A percentile compares a stretch with the other conserved stretches of the same genome.
Conservation (phyloP, 1,139 yeast species). For the Blastobotrys serpentis region DNA sequence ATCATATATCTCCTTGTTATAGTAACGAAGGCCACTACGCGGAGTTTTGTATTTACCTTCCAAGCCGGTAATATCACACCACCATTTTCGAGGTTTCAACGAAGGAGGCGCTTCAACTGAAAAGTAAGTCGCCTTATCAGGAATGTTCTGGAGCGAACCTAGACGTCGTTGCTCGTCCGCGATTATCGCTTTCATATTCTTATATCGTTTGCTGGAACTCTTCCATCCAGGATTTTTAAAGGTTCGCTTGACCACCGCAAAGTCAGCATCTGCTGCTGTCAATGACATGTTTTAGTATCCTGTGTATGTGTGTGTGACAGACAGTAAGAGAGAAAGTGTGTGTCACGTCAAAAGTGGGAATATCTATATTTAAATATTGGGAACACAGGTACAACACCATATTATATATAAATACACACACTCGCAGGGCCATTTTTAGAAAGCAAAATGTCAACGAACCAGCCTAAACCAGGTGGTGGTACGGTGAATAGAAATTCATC, state of each 20-base stretch:
- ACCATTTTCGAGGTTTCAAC: slow-evolving; percentile 71
- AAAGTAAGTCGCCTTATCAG: slow-evolving; percentile 38
- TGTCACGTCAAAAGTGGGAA: no score
- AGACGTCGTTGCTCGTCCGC: slow-evolving; percentile 74
- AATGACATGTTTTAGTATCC: neutral
- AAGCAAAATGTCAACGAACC: slow-evolving; percentile 6
- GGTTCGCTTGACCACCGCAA: slow-evolving; percentile 26
- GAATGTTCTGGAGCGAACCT: slow-evolving; percentile 19
- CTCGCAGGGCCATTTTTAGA: no score
- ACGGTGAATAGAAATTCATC: slow-evolving; percentile 13
- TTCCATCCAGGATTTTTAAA: slow-evolving; percentile 57
- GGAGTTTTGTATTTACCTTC: slow-evolving; percentile 77
- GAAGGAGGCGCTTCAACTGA: slow-evolving; percentile 84
- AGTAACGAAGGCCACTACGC: slow-evolving; percentile 70
- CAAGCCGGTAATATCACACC: slow-evolving; percentile 93
- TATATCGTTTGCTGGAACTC: slow-evolving; percentile 49
- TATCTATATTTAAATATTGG: neutral
- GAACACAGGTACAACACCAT: neutral
- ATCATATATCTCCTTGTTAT: slow-evolving; percentile 81
- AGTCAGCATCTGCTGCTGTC: slow-evolving; percentile 31
- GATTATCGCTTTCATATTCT: slow-evolving; percentile 71
- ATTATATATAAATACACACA: neutral
- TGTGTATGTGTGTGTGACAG: neutral
- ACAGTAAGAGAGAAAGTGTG: no score
- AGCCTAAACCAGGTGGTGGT: slow-evolving; percentile 1